Evolutionary conservation across 495 filamentous ascomycete species (phyloP).

Genomic region (Penicillium taxi): DNA sequence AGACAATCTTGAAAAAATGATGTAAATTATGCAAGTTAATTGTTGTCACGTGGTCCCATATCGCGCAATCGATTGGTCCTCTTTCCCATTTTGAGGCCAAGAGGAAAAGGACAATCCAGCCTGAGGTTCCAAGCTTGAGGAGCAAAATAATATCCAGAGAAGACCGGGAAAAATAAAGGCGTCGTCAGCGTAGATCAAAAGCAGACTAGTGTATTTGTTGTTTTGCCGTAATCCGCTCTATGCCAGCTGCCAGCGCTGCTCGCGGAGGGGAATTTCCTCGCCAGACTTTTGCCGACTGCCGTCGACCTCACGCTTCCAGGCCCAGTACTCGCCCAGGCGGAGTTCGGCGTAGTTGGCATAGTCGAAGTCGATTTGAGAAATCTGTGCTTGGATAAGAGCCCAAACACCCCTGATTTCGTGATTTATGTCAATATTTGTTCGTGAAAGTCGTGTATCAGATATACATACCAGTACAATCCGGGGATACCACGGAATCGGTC

Average conservation of each 20-base stretch:
- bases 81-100: too few species aligned
- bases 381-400: slow-evolving; percentile 92
- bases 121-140: too few species aligned
- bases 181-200: neutral
- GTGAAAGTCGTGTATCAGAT: neutral
- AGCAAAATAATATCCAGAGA: too few species aligned
- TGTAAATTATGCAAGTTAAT: too few species aligned
- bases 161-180: neutral
- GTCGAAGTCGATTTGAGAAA: slow-evolving; percentile 95
- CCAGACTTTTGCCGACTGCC: slow-evolving; percentile 49
- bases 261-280: slow-evolving; percentile 61
- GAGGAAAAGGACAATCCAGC: too few species aligned
- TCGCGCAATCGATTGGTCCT: too few species aligned
- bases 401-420: slow-evolving; percentile 70
- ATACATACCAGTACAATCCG: slow-evolving; percentile 64
- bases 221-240: too few species aligned
- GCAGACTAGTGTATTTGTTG: neutral
- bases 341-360: slow-evolving; percentile 87
- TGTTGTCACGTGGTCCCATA: too few species aligned
- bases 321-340: slow-evolving; percentile 87
- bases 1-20: too few species aligned
- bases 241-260: slow-evolving; percentile 67
- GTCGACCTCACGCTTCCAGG: slow-evolving; percentile 72
- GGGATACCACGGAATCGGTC: slow-evolving; percentile 84
- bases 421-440: slow-evolving; percentile 9